phyloP scores from a whole-genome alignment of 2,329 filamentous ascomycete genomes.

The Aspergillus sp. region DNA sequence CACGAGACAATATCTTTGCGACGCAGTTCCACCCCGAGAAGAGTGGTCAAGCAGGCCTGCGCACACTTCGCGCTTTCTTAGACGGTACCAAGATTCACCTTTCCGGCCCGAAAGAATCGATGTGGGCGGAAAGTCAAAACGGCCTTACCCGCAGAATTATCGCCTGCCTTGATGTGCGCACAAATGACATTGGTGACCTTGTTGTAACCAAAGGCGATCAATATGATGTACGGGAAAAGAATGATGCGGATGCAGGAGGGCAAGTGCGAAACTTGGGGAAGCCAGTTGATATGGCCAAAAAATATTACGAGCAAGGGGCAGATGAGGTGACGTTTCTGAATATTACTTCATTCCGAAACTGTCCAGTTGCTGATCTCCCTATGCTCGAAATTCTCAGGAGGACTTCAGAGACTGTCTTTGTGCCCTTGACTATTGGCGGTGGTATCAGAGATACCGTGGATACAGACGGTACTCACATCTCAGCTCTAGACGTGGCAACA shows the following conservation, averaged over 20 bases:
- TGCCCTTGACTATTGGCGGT: constrained; percentile 91
- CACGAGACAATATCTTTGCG: constrained; percentile 79
- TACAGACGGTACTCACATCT: constrained; percentile 79
- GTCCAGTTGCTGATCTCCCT: constrained; percentile 83
- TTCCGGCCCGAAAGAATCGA: constrained; percentile 42
- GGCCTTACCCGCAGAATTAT: constrained; percentile 92
- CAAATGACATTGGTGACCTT: constrained; percentile 90
- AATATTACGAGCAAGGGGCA: constrained; percentile 94
- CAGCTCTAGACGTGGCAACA: constrained; percentile 86
- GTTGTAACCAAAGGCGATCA: constrained; percentile 99
- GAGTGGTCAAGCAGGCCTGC: constrained; percentile 83
- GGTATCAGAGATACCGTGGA: constrained; percentile 93
- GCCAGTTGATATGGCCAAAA: constrained; percentile 88
- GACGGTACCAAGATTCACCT: constrained; percentile 63
- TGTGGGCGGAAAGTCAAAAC: constrained; percentile 42
- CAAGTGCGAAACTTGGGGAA: constrained; percentile 91
- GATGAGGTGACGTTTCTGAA: constrained; percentile 98
- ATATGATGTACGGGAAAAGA: constrained; percentile 95
- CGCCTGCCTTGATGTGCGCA: constrained; percentile 90
- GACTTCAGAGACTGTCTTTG: constrained; percentile 89
- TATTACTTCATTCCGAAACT: constrained; percentile 97
- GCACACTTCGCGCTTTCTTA: constrained; percentile 82
- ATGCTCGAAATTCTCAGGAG: constrained; percentile 92
- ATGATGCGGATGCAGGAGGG: constrained; percentile 53
- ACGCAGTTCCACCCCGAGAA: constrained; percentile 99